Conservation (phyloP, 768 basidiomycete genomes). For the Tubosaeta sp. region DNA sequence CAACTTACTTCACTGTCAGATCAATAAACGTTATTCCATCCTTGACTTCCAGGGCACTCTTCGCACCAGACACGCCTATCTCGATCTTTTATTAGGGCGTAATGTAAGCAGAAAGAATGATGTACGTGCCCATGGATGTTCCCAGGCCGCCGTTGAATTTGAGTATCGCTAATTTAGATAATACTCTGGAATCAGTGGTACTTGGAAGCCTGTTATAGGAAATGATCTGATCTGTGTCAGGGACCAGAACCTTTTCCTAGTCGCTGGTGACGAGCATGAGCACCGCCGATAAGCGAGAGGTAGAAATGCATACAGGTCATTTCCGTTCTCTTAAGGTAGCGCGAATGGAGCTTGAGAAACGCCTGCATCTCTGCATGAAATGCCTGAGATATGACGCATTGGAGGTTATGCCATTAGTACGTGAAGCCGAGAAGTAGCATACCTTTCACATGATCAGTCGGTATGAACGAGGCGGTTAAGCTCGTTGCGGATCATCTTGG, state of each 20-base stretch:
- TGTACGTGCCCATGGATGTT: conserved; percentile 75
- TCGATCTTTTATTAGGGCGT: neutral
- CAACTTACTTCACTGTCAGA: conserved; percentile 89
- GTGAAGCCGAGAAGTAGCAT: conserved; percentile 29
- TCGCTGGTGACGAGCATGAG: conserved; percentile 45
- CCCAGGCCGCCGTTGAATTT: conserved; percentile 94
- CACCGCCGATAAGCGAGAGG: conserved; percentile 4
- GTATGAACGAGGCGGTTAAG: conserved; percentile 61
- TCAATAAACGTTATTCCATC: conserved; percentile 98
- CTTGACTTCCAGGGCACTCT: conserved; percentile 93
- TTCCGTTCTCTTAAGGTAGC: conserved; percentile 85
- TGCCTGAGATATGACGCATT: conserved; percentile 22
- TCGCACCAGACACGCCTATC: conserved; percentile 78
- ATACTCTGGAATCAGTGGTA: conserved; percentile 53
- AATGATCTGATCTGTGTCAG: conserved; percentile 80
- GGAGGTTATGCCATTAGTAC: conserved; percentile 29
- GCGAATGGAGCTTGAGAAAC: conserved; percentile 94
- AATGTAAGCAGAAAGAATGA: neutral
- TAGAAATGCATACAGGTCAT: conserved; percentile 66
- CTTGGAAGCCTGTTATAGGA: conserved; percentile 71
- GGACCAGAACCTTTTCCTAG: conserved; percentile 88
- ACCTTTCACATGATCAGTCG: conserved; percentile 56
- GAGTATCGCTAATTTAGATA: conserved; percentile 92
- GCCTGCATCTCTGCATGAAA: conserved; percentile 96
- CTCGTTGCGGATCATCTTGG: conserved; percentile 64